Evolutionary conservation across 805 yeast genomes (phyloP).

Genomic region (Lipomyces orientalis): DNA sequence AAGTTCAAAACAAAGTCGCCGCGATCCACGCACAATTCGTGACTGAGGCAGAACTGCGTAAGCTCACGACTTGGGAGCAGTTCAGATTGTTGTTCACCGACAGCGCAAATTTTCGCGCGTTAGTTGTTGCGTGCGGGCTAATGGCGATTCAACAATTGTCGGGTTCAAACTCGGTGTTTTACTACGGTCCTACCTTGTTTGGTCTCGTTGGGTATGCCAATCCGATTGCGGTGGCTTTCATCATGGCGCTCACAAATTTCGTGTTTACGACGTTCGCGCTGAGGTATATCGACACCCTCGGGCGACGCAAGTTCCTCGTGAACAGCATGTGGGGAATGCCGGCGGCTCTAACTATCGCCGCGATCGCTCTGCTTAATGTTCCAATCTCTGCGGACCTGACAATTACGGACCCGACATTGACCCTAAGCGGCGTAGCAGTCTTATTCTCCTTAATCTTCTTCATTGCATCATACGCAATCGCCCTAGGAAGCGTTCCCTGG

Average conservation of each 20-base stretch:
- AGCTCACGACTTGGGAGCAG: conserved; percentile 32
- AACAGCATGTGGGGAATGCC: conserved; percentile 85
- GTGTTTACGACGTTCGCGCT: conserved; percentile 83
- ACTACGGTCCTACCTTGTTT: conserved; percentile 89
- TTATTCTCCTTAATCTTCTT: conserved; percentile 81
- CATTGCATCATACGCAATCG: conserved; percentile 89
- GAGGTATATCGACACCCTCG: conserved; percentile 81
- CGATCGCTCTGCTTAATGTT: conserved; percentile 87
- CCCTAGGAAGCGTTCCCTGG: conserved; percentile 98
- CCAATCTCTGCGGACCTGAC: conserved; percentile 55
- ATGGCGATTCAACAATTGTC: conserved; percentile 80
- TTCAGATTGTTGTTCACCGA: conserved; percentile 40
- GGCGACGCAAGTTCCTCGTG: conserved; percentile 80
- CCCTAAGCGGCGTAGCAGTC: conserved; percentile 78
- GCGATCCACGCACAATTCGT: neutral
- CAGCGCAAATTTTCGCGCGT: conserved; percentile 76
- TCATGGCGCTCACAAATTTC: conserved; percentile 91
- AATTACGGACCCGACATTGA: conserved; percentile 54
- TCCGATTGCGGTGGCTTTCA: conserved; percentile 88
- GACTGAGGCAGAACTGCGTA: neutral
- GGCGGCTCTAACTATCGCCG: conserved; percentile 72
- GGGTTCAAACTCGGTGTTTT: conserved; percentile 95
- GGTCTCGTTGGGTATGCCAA: conserved; percentile 66
- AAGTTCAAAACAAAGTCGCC: conserved; percentile 64
- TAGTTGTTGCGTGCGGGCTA: conserved; percentile 74